Evolutionary conservation across 164 flowering plant species (phyloP).

Genomic region (Saururus chinensis): DNA sequence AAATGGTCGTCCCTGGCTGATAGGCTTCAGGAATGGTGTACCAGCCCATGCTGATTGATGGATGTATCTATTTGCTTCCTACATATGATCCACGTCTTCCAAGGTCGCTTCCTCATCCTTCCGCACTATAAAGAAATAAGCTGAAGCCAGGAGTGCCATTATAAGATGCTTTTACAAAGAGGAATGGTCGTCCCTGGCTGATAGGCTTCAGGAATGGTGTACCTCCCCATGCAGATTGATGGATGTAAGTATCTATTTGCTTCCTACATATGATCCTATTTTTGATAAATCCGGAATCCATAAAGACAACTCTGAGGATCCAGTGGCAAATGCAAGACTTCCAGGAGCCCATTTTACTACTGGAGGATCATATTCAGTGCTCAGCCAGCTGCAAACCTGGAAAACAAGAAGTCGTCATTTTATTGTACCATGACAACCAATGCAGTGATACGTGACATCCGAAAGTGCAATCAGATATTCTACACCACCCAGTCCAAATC

Average conservation of each 20-base stretch:
- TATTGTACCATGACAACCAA: neutral
- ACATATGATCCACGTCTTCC: too few species aligned
- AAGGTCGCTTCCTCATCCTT: too few species aligned
- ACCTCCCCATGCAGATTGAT: neutral
- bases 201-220: neutral
- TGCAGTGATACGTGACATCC: neutral
- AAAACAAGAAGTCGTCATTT: neutral
- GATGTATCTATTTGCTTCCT: slow-evolving; percentile 42
- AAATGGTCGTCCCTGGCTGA: neutral
- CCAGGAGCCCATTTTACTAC: slow-evolving; percentile 98
- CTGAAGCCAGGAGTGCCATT: too few species aligned
- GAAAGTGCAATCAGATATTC: too few species aligned
- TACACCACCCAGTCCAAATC: neutral
- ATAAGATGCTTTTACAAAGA: too few species aligned
- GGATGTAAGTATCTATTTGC: slow-evolving; percentile 33
- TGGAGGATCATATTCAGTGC: slow-evolving; percentile 78
- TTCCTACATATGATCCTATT: slow-evolving; percentile 68
- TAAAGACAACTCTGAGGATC: slow-evolving; percentile 88
- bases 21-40: neutral
- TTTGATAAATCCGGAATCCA: slow-evolving; percentile 95
- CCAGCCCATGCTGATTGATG: neutral
- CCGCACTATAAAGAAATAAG: too few species aligned
- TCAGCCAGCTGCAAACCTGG: slow-evolving; percentile 91
- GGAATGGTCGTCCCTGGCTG: neutral
- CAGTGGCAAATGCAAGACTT: slow-evolving; percentile 89